phyloP scores from a whole-genome alignment of 352 stramenopile species.

The Phytophthora nicotianae region DNA sequence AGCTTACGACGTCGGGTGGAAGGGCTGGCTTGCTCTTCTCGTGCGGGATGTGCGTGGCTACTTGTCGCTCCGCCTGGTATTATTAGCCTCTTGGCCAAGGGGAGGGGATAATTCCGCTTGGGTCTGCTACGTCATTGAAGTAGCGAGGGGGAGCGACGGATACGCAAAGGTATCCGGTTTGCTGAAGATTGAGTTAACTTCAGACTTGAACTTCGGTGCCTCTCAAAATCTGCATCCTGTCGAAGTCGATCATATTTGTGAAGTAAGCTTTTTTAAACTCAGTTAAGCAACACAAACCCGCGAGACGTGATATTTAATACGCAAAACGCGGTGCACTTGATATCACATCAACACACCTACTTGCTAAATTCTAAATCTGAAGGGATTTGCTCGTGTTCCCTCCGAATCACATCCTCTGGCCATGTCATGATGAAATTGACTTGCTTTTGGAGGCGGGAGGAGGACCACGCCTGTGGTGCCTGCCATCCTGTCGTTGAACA shows the following conservation, averaged over 20 bases:
- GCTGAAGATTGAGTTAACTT: constrained; percentile 27
- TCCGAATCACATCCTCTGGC: too few relatives aligned
- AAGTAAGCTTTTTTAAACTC: too few relatives aligned
- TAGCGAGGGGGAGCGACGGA: constrained; percentile 12
- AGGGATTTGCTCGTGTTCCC: constrained; percentile 27
- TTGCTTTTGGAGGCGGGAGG: too few relatives aligned
- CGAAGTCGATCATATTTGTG: too few relatives aligned
- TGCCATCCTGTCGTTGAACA: too few relatives aligned
- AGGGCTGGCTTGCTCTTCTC: background rate
- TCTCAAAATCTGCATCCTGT: constrained; percentile 4
- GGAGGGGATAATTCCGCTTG: constrained; percentile 23
- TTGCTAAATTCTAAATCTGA: constrained; percentile 21
- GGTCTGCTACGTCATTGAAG: constrained; percentile 35
- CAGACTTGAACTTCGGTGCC: constrained; percentile 23
- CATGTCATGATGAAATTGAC: too few relatives aligned
- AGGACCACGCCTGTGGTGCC: too few relatives aligned
- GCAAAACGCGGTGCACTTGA: too few relatives aligned
- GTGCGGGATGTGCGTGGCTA: background rate
- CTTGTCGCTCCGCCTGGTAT: background rate
- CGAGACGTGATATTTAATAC: too few relatives aligned
- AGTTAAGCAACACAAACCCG: too few relatives aligned
- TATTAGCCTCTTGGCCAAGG: too few relatives aligned
- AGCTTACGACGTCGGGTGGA: constrained; percentile 11
- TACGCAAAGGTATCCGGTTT: constrained; percentile 22
- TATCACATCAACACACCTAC: too few relatives aligned